Conservation (phyloP, 768 basidiomycete genomes). For the Auriscalpium microsporum region DNA sequence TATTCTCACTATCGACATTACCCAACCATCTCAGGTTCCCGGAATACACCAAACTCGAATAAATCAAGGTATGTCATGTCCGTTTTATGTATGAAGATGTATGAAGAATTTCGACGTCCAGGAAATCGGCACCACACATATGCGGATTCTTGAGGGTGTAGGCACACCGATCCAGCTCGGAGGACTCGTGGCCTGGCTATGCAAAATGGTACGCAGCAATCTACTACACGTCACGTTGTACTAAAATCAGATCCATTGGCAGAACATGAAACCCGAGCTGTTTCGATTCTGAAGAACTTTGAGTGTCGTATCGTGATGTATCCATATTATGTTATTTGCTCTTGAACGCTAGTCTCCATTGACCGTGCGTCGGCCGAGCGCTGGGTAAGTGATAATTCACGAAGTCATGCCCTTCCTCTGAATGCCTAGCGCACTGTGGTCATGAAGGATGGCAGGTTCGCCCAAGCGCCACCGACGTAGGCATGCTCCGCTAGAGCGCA, state of each 20-base stretch:
- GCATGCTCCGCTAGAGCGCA: too few relatives aligned
- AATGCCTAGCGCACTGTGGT: too few relatives aligned
- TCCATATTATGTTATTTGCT: not conserved
- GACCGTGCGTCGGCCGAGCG: not conserved
- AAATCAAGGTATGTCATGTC: conserved; percentile 64
- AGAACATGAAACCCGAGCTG: conserved; percentile 61
- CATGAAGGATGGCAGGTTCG: too few relatives aligned
- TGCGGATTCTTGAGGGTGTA: conserved; percentile 96
- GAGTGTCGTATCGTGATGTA: not conserved
- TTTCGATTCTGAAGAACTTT: conserved; percentile 28
- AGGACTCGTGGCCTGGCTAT: conserved; percentile 84
- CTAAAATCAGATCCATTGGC: not conserved
- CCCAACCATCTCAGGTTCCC: conserved; percentile 44
- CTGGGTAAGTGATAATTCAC: too few relatives aligned
- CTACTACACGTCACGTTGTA: not conserved
- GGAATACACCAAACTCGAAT: conserved; percentile 93
- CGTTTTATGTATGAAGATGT: not conserved
- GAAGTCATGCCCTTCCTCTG: too few relatives aligned
- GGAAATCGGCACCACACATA: conserved; percentile 99
- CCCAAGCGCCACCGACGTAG: too few relatives aligned
- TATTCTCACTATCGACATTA: not conserved
- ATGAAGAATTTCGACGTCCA: conserved; percentile 22
- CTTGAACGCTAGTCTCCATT: not conserved
- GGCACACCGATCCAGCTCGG: conserved; percentile 91
- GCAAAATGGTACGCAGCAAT: conserved; percentile 60